Percentiles rank a stretch among this genome's conserved stretches.
Conservation (phyloP, 495 filamentous ascomycete genomes). For the Aspergillus panamensis region DNA sequence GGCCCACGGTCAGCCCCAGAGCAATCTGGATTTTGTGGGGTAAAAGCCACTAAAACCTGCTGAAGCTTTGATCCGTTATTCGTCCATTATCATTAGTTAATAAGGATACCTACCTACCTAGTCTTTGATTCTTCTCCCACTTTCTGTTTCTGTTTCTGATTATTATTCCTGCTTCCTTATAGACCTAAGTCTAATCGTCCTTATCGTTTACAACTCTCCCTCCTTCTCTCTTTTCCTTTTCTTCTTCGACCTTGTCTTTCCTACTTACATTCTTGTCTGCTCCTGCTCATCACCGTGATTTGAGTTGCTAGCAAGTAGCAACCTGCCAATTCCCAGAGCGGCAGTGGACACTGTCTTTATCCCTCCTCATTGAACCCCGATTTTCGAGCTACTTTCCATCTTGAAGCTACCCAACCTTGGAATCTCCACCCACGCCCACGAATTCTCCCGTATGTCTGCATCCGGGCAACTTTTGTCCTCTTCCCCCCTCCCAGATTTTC, state of each 20-base stretch:
- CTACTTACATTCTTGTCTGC: not conserved
- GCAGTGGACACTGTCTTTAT: not conserved
- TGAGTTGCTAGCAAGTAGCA: not conserved
- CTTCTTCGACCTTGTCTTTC: not conserved
- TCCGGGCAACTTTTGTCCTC: not conserved
- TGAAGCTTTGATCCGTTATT: slow-evolving; percentile 1
- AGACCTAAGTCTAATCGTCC: not conserved
- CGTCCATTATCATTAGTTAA: slow-evolving; percentile 2
- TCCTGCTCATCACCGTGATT: not conserved
- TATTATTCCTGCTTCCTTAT: not conserved
- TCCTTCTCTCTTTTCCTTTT: not conserved
- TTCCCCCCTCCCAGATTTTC: not conserved
- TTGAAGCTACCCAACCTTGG: slow-evolving; percentile 4
- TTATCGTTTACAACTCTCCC: not conserved
- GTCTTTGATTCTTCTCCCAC: not conserved
- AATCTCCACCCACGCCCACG: not conserved
- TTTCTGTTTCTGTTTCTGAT: not conserved
- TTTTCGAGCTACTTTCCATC: not conserved
- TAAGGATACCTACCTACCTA: too few species aligned
- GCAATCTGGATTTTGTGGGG: slow-evolving; percentile 21
- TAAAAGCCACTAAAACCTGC: slow-evolving; percentile 8
- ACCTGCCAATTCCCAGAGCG: not conserved
- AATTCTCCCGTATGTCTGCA: not conserved
- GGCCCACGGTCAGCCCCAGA: slow-evolving; percentile 16
- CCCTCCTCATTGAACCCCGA: not conserved